Base-by-base conservation (phyloP, 148 eudicot species). In the Euryodendron excelsum region DNA sequence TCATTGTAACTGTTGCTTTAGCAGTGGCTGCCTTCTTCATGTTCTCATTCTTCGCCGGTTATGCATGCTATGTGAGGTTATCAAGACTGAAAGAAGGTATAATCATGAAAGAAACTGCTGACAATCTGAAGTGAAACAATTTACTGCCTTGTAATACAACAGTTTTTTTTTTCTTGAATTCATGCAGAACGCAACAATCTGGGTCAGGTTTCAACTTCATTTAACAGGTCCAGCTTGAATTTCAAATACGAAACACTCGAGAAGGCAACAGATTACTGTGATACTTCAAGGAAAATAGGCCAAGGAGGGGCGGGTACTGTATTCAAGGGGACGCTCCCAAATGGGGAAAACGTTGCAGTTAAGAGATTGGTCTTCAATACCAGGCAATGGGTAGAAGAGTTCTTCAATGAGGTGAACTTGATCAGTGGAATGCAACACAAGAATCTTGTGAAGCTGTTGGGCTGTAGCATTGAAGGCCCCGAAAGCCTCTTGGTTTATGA, bases 401-500 rank as follows among this genome's bases (percentile, higher is more conserved):
- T 93, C 88, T 89, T 86, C 84, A 87, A 87, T 41, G 98, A 93
- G 85, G 92, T 90, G 0, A 82, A 84, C 25, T 70, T 93, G 34
- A 81, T 89, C 20, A 89, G 87, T 61, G 91, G 91, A 64, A 87
- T 90, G 80, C 87, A 90, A 71, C 96, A 94, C 84, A 87, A 81
- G 84, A 91, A 94, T 75, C 90, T 91, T 12, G 91, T 94, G 59
- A 91, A 88, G 86, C 87, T 94, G 12, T 71, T 90, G 25, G 96
- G 96, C 25, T 90, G 92, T 53, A 89, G 93, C 83, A 81, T 84
- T 2, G 89, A 89, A 87, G 93, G 91, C 58, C 90, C 87, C 0
- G 98, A 93, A 77, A 93, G 94, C 79, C 85, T 93, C 5, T 88
- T 93, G 78, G 94, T 91, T 21, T 93, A 91, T 56, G 94, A 93